A percentile compares a stretch with the other conserved stretches of the same genome.
Evolutionary conservation across 192 early-diverging fungal species (phyloP).

Genomic region (Podila horticola): DNA sequence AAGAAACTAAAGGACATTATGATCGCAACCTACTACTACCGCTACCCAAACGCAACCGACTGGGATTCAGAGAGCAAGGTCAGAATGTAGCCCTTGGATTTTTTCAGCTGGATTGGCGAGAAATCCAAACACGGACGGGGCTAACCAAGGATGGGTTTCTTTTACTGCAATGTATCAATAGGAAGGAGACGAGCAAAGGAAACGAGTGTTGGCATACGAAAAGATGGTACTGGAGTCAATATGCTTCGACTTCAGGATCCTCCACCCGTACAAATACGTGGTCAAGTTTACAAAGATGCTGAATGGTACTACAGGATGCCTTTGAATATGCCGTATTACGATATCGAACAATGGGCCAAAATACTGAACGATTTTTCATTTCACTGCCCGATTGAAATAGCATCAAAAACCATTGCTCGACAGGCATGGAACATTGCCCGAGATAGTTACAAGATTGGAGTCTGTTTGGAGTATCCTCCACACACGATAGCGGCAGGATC

Average conservation of each 20-base stretch:
- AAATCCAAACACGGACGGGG: not conserved
- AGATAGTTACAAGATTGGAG: constrained; percentile 63
- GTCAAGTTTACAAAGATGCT: constrained; percentile 78
- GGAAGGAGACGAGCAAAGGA: constrained; percentile 74
- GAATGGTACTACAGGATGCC: constrained; percentile 54
- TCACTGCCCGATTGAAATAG: constrained; percentile 10
- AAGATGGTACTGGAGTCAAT: constrained; percentile 79
- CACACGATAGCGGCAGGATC: constrained; percentile 71
- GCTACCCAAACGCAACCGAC: constrained; percentile 61
- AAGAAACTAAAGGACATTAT: constrained; percentile 87
- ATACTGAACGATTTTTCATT: not conserved
- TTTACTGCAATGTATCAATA: constrained; percentile 17
- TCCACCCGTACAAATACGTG: constrained; percentile 75
- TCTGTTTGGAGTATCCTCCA: constrained; percentile 71
- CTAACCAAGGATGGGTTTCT: not conserved
- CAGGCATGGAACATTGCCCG: constrained; percentile 63
- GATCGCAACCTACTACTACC: constrained; percentile 65
- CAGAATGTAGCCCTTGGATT: not conserved
- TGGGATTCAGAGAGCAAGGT: constrained; percentile 65
- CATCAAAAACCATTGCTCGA: constrained; percentile 55
- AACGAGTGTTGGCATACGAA: constrained; percentile 72
- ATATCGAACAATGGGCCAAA: not conserved
- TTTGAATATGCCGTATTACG: not conserved
- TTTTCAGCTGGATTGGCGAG: not conserved
- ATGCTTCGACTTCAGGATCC: constrained; percentile 84